Evolutionary conservation across 768 basidiomycete species (phyloP).

Genomic region (Russula ochroleuca): DNA sequence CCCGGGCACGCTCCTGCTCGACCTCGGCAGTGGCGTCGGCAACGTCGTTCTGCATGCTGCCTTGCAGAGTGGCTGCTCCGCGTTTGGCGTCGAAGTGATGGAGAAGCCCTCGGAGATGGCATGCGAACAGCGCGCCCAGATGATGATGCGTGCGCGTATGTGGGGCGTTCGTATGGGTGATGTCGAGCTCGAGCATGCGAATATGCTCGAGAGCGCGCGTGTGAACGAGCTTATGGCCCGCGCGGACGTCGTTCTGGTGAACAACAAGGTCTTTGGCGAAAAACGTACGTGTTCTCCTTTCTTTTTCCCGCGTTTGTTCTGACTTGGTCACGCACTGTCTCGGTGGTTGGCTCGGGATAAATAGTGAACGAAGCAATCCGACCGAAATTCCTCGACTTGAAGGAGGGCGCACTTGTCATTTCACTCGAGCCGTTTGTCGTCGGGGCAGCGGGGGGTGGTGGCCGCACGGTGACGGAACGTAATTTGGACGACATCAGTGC

Average conservation of each 20-base stretch:
- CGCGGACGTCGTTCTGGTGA: constrained; percentile 90
- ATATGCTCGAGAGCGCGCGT: constrained; percentile 70
- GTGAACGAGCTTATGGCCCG: constrained; percentile 65
- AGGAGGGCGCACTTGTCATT: constrained; percentile 86
- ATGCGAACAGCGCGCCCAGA: constrained; percentile 65
- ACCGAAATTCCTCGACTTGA: constrained; percentile 89
- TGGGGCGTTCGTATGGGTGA: constrained; percentile 82
- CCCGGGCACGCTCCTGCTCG: constrained; percentile 47
- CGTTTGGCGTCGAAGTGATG: constrained; percentile 69
- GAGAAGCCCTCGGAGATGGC: constrained; percentile 79
- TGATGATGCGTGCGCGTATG: constrained; percentile 75
- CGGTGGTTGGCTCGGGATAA: not conserved
- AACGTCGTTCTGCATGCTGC: constrained; percentile 55
- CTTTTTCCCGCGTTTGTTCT: constrained; percentile 1
- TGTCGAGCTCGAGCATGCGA: constrained; percentile 76
- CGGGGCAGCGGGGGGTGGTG: constrained; percentile 54
- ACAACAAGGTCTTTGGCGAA: constrained; percentile 80
- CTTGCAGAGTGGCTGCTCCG: constrained; percentile 47
- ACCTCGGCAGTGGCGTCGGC: constrained; percentile 59
- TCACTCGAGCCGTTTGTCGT: constrained; percentile 79
- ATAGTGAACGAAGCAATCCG: constrained; percentile 83
- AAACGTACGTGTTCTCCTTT: constrained; percentile 49
- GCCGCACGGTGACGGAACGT: constrained; percentile 69
- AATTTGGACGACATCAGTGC: constrained; percentile 80
- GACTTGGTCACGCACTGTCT: constrained; percentile 3